Percentiles rank a stretch among this genome's conserved stretches.
Evolutionary conservation across 2,329 filamentous ascomycete species (phyloP).

Genomic region (Acarospora socialis): DNA sequence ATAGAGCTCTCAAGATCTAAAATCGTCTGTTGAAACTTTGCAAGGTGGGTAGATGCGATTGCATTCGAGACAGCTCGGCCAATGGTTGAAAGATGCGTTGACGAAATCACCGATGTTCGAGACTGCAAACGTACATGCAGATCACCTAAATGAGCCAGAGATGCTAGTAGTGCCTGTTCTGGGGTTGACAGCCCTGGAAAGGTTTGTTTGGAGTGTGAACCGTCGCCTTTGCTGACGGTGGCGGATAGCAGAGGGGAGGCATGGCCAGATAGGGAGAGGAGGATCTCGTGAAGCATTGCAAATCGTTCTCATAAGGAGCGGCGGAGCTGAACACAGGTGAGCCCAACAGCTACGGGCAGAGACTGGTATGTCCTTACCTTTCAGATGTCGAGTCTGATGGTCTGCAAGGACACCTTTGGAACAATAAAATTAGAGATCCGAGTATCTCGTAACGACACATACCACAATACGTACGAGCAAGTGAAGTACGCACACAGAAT

Average conservation of each 20-base stretch:
- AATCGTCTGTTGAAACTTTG: conserved; percentile 68
- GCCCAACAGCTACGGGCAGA: no score
- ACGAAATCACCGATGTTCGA: conserved; percentile 51
- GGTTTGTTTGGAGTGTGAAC: conserved; percentile 22
- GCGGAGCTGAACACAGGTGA: no score
- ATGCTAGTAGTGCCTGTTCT: conserved; percentile 67
- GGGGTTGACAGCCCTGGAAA: conserved; percentile 54
- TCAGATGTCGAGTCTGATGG: no score
- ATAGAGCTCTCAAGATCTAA: conserved; percentile 72
- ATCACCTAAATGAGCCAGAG: conserved; percentile 61
- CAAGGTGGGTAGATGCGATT: conserved; percentile 60
- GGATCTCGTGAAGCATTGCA: conserved; percentile 91
- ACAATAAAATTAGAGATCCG: no score
- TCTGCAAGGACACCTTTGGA: no score
- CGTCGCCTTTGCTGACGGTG: background rate
- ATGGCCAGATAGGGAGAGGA: conserved; percentile 89
- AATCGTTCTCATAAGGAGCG: no score
- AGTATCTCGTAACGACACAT: no score
- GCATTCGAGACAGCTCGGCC: conserved; percentile 77
- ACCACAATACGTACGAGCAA: no score
- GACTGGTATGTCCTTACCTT: no score
- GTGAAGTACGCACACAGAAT: no score
- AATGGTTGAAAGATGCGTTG: conserved; percentile 62
- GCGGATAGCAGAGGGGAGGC: conserved; percentile 68
- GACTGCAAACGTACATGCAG: conserved; percentile 60